A percentile compares a stretch with the other conserved stretches of the same genome.
These are phyloP conservation scores for Malus domestica DNA, from an alignment of 306 rosid genomes.

Conservation along the genomic window ASM211411v1 NC_041803.1:23597501-23598000, in stretches of 20 bases:
- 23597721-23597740: not conserved
- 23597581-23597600: slow-evolving; percentile 7
- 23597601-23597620: slow-evolving; percentile 8
- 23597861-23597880: not conserved
- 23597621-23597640: slow-evolving; percentile 36
- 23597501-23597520: slow-evolving; percentile 78
- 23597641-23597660: slow-evolving; percentile 24
- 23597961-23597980: slow-evolving; percentile 3
- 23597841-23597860: not conserved
- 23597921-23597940: slow-evolving; percentile 11
- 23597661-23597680: not conserved
- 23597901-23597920: not conserved
- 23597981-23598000: not conserved
- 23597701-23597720: not conserved
- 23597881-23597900: not conserved
- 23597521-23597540: slow-evolving; percentile 92
- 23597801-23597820: not conserved
- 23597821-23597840: not conserved
- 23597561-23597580: slow-evolving; percentile 22
- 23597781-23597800: not conserved
- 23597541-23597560: slow-evolving; percentile 38
- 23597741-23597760: not conserved
- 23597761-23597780: not conserved
- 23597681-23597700: not conserved
- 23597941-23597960: slow-evolving; percentile 17